Percentiles rank a stretch among this genome's conserved stretches.
Evolutionary conservation across 139 green algal genomes (phyloP).

Genomic region (Marvania coccoides): DNA sequence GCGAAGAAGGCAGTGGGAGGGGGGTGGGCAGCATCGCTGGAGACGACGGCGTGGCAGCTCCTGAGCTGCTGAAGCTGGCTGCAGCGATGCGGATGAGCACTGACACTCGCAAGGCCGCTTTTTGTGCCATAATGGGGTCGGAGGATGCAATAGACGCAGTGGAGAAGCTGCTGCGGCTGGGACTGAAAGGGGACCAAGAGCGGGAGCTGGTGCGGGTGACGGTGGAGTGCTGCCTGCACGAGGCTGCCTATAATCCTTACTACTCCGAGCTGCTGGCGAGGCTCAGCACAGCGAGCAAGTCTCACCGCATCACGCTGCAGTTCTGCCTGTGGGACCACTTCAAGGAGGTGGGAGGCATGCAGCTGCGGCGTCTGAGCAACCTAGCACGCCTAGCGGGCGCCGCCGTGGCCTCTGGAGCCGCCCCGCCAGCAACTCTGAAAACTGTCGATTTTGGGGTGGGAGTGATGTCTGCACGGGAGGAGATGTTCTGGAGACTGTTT

Average conservation of each 20-base stretch:
- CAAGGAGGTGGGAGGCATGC: conserved; percentile 36
- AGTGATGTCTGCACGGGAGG: conserved; percentile 15
- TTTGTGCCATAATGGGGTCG: conserved; percentile 72
- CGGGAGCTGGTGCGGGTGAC: conserved; percentile 68
- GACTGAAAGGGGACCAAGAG: conserved; percentile 71
- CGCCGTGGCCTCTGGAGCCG: conserved; percentile 6
- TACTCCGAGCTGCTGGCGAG: conserved; percentile 56
- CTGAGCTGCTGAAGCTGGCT: conserved; percentile 55
- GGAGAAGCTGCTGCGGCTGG: conserved; percentile 67
- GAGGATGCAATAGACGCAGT: conserved; percentile 65
- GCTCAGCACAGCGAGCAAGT: conserved; percentile 42
- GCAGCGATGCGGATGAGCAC: conserved; percentile 62
- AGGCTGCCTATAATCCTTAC: conserved; percentile 68
- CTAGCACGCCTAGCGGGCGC: conserved; percentile 33
- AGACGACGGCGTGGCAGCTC: not conserved
- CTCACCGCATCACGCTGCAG: conserved; percentile 59
- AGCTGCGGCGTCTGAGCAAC: conserved; percentile 38
- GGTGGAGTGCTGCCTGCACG: conserved; percentile 73
- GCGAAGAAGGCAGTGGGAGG: too few species aligned
- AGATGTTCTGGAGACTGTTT: conserved; percentile 52
- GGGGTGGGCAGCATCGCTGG: too few species aligned
- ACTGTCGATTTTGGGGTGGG: conserved; percentile 3
- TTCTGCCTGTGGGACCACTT: conserved; percentile 81
- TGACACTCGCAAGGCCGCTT: conserved; percentile 43
- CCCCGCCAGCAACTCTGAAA: conserved; percentile 33